Conservation (phyloP, 1,139 yeast species). For the Blastobotrys arbuscula region DNA sequence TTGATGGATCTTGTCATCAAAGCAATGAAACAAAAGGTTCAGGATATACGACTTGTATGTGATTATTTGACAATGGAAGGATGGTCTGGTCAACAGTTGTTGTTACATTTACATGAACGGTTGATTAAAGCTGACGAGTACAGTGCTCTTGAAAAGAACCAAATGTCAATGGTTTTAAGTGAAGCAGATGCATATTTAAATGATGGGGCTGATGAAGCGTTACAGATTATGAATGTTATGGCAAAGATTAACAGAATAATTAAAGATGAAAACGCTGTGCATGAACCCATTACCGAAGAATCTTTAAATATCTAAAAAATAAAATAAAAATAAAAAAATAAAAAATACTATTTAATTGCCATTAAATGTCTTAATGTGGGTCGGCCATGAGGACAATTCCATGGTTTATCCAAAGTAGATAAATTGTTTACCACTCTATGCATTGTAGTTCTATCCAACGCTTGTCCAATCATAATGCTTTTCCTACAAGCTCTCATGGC, state of each 20-base stretch:
- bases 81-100: conserved; percentile 78
- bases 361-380: conserved; percentile 92
- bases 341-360: conserved; percentile 35
- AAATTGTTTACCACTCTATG: conserved; percentile 57
- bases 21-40: conserved; percentile 37
- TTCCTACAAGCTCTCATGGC: conserved; percentile 95
- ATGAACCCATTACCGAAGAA: not conserved
- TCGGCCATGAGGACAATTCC: conserved; percentile 99
- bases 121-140: conserved; percentile 53
- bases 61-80: conserved; percentile 63
- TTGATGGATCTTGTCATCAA: conserved; percentile 44
- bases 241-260: conserved; percentile 40
- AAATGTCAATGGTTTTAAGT: conserved; percentile 59
- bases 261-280: not conserved
- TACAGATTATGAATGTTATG: conserved; percentile 70
- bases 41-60: conserved; percentile 43
- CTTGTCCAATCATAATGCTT: conserved; percentile 89
- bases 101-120: conserved; percentile 74
- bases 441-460: conserved; percentile 58
- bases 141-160: conserved; percentile 53
- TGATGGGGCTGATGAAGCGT: conserved; percentile 87
- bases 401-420: conserved; percentile 77
- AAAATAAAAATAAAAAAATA: not conserved
- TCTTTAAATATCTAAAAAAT: too few species aligned
- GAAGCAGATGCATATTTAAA: conserved; percentile 69